Base-by-base conservation (phyloP, 2,329 filamentous ascomycete species). In the Macrophomina phaseolina region DNA sequence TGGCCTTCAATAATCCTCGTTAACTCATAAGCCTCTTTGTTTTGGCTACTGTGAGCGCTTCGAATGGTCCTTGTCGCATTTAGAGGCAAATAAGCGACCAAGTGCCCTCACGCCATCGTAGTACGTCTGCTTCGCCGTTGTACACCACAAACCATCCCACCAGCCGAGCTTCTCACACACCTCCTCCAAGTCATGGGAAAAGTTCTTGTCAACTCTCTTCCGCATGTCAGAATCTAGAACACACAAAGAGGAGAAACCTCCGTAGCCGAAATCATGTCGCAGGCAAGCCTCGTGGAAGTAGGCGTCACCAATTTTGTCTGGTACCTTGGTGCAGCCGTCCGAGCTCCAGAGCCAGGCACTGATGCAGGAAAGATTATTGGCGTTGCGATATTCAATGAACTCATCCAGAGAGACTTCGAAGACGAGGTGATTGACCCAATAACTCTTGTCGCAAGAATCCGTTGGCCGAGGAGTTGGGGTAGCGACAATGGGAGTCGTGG, bases 251-350 rank as follows among this genome's bases (percentile, higher is more conserved):
- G 45, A 30, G 62, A 42, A 53, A 28, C 30, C 38, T 14, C 16
- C n/a, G 23, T 64, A 64, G 18, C 32, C 62, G 12, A 64, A 64
- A 23, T 64, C 62, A 55, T 64, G 62, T 16, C 62, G 62, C 36
- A 45, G n/a, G 7, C 62, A 64, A 5, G 62, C 16, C 11, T 32
- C 11, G 46, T 53, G 11, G 34, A 64, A 64, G 23, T 40, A 4
- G 9, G 28, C 14, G 28, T n/a, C 32, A 8, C 11, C 42, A 1
- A 18, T 4, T 2, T 16, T 18, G 23, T 64, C 62, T 14, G 48
- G 48, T 9, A 28, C 14, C 3, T 9, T 7, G 11, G 8, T 55
- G 30, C 62, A 64, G 6, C 61, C 61, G 32, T 64, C 48, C 8
- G 48, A 32, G n/a, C 16, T 32, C 61, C 61, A 64, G 30, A 23